Evolutionary conservation across 768 basidiomycete species (phyloP), one percentile per base, ranked within the genome.

Genomic region (Tricholoma saponaceum): DNA sequence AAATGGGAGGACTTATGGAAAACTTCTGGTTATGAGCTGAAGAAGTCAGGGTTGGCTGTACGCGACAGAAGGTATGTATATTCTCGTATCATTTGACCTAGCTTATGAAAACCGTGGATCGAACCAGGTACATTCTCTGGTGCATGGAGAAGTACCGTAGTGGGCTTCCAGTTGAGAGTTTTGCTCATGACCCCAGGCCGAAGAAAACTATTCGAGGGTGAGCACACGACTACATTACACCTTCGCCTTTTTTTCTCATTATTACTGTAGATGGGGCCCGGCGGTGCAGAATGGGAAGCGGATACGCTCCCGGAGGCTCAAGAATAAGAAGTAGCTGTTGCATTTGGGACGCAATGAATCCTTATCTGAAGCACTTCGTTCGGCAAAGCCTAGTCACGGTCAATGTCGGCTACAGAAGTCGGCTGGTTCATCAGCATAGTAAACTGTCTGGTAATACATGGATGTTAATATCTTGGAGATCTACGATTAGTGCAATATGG

Each of bases 171-270:
- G 75, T 89, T 2, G 67, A 75, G 18, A 76, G 79, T 8, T 89
- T 90, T 67, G 85, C 86, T 5, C 83, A 89, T 62, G 83, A 84
- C 53, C 69, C 79, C 10, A 80, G 68, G 63, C 82, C 87, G n/a
- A 88, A 83, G 71, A 93, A 90, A 76, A 89, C 81, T 60, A 78
- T 87, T 66, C 79, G 92, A 76, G 90, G 90, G 92, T 92, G 61
- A 65, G 86, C 77, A 13, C 10, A 33, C 14, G 2, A 23, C 44
- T 32, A 35, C 41, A n/a, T 28, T 16, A 5, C n/a, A 22, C 20
- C 23, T 53, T 16, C 23, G n/a, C n/a, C n/a, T n/a, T n/a, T 28
- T 16, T 22, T 47, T 41, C n/a, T 52, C 18, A 30, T 20, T 28
- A 32, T 26, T 20, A 26, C 39, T 33, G 28, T 56, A 90, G 90